Conservation (phyloP, 2,329 filamentous ascomycete genomes). For the Ophiostoma tasmaniense region DNA sequence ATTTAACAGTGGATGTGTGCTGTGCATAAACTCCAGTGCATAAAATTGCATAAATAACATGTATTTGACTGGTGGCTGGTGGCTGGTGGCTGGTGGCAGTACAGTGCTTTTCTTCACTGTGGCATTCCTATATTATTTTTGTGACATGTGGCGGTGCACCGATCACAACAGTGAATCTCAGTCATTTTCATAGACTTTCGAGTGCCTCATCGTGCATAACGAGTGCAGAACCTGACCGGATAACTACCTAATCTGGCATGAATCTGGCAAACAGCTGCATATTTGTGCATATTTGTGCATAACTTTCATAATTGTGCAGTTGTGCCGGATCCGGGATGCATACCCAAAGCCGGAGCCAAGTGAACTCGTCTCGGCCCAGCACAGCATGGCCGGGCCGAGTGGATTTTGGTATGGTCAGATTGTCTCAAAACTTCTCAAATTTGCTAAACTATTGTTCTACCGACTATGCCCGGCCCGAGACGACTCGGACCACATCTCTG, state of each 20-base stretch:
- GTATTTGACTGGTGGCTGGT: neutral
- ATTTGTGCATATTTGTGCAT: neutral
- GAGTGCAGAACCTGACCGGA: neutral
- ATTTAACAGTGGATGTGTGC: no score
- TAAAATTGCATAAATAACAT: no score
- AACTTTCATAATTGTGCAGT: no score
- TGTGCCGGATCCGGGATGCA: neutral
- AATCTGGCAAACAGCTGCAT: slow-evolving; percentile 4
- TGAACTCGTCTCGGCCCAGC: neutral
- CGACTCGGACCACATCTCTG: neutral
- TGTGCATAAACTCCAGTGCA: no score
- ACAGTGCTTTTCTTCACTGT: neutral
- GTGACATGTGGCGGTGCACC: neutral
- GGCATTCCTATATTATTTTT: no score
- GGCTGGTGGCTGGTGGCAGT: neutral
- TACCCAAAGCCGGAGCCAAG: neutral
- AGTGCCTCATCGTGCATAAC: slow-evolving; percentile 13
- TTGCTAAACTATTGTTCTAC: neutral
- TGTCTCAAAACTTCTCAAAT: no score
- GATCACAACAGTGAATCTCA: no score
- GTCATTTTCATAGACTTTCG: neutral
- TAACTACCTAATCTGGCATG: neutral
- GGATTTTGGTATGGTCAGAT: neutral
- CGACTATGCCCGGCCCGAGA: neutral
- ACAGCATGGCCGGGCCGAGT: neutral